Conservation (phyloP, 2,329 filamentous ascomycete genomes). For the Alternaria triticimaculans region DNA sequence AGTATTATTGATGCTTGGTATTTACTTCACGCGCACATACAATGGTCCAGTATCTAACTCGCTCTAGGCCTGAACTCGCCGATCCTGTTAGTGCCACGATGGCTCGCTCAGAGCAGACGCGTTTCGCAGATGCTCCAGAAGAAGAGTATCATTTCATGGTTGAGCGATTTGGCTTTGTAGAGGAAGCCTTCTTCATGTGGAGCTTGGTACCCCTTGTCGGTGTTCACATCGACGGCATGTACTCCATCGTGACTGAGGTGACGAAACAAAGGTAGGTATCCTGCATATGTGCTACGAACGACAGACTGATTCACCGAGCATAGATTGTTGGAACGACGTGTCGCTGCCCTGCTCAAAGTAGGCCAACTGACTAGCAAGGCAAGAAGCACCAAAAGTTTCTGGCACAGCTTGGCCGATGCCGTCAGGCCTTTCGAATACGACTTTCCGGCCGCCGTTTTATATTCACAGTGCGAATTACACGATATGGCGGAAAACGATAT, state of each 20-base stretch:
- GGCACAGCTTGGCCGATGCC: constrained; percentile 9
- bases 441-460: constrained; percentile 16
- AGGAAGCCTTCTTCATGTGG: constrained; percentile 21
- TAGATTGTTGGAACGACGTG: constrained; percentile 19
- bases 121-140: constrained; percentile 17
- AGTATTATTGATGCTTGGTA: constrained; percentile 19
- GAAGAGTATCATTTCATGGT: constrained; percentile 22
- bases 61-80: constrained; percentile 9
- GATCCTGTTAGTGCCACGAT: constrained; percentile 11
- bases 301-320: background rate
- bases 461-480: constrained; percentile 6
- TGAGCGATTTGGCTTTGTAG: constrained; percentile 17
- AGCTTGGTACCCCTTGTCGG: constrained; percentile 17
- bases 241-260: constrained; percentile 23
- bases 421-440: constrained; percentile 18
- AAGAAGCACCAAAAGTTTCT: constrained; percentile 12
- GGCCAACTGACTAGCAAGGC: constrained; percentile 14
- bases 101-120: constrained; percentile 7
- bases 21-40: background rate
- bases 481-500: background rate
- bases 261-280: constrained; percentile 20
- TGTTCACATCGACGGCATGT: constrained; percentile 14
- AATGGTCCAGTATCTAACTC: background rate
- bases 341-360: constrained; percentile 12
- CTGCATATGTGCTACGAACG: background rate